Conservation (phyloP, 2,329 filamentous ascomycete species). For the Akanthomyces dipterigenus region DNA sequence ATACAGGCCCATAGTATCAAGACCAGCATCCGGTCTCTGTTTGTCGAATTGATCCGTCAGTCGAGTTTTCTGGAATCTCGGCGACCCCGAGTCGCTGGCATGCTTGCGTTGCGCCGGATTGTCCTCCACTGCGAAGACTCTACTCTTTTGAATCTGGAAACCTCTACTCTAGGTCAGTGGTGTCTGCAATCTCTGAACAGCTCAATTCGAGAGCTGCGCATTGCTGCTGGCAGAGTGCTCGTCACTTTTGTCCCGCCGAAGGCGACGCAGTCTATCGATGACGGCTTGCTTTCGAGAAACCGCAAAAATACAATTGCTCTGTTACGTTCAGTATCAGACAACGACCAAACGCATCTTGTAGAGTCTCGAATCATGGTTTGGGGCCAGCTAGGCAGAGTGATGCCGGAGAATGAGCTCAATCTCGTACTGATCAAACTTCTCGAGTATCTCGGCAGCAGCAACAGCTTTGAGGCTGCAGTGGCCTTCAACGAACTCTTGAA, state of each 20-base stretch:
- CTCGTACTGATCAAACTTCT: conserved; percentile 77
- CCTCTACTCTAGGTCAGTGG: conserved; percentile 67
- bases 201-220: conserved; percentile 75
- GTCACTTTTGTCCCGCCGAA: conserved; percentile 52
- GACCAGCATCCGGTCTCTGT: conserved; percentile 35
- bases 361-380: conserved; percentile 83
- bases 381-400: conserved; percentile 73
- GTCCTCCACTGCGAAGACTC: conserved; percentile 57
- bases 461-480: conserved; percentile 69
- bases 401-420: conserved; percentile 77
- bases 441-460: conserved; percentile 79
- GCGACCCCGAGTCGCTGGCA: conserved; percentile 60
- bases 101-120: conserved; percentile 64
- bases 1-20: conserved; percentile 18
- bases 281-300: conserved; percentile 34
- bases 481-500: conserved; percentile 77
- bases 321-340: conserved; percentile 65
- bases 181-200: conserved; percentile 76
- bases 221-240: conserved; percentile 67
- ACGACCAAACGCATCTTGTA: conserved; percentile 58
- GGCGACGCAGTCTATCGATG: conserved; percentile 14
- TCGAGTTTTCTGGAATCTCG: conserved; percentile 45
- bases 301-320: conserved; percentile 63
- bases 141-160: conserved; percentile 58
- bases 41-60: conserved; percentile 39